Percentiles rank a stretch among this genome's conserved stretches.
These are phyloP conservation scores for Raphanus sativus DNA, from an alignment of 345 rosid species.

Conservation along the genomic window DNA sequence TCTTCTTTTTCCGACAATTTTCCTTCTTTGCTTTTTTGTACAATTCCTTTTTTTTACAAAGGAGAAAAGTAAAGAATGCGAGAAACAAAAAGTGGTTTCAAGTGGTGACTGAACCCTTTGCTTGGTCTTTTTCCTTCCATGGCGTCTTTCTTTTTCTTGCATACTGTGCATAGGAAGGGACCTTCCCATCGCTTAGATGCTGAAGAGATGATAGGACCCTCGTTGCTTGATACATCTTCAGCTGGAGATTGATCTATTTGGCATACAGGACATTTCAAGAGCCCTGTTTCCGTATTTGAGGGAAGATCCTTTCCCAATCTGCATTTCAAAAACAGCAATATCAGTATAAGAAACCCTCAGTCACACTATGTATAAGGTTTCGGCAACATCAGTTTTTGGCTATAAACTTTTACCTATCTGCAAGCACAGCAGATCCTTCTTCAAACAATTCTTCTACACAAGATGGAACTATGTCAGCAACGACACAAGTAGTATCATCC, in stretches of 20 bases:
- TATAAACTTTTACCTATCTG: conserved; percentile 61
- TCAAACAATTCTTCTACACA: conserved; percentile 90
- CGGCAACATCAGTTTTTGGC: background rate
- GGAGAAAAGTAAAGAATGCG: too few relatives aligned
- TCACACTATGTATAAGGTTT: too few relatives aligned
- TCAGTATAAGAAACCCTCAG: conserved; percentile 62
- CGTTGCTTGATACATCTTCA: conserved; percentile 58
- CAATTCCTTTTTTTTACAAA: background rate
- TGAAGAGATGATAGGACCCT: conserved; percentile 63
- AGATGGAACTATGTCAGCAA: conserved; percentile 93
- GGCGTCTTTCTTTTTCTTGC: conserved; percentile 93
- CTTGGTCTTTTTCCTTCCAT: conserved; percentile 97
- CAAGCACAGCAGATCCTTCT: conserved; percentile 98
- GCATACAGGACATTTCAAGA: conserved; percentile 88
- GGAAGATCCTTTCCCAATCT: conserved; percentile 85
- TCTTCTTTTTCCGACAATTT: too few relatives aligned
- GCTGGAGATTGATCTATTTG: conserved; percentile 76
- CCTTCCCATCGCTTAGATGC: conserved; percentile 88
- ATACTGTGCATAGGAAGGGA: conserved; percentile 77
- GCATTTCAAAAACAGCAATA: conserved; percentile 44
- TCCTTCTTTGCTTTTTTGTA: too few relatives aligned
- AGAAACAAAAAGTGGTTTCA: too few relatives aligned
- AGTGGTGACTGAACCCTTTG: conserved; percentile 43
- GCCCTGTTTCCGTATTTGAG: conserved; percentile 51
- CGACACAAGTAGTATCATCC: conserved; percentile 98